Evolutionary conservation across 1,139 yeast species (phyloP).

Genomic region (Petasospora rhodanensis): DNA sequence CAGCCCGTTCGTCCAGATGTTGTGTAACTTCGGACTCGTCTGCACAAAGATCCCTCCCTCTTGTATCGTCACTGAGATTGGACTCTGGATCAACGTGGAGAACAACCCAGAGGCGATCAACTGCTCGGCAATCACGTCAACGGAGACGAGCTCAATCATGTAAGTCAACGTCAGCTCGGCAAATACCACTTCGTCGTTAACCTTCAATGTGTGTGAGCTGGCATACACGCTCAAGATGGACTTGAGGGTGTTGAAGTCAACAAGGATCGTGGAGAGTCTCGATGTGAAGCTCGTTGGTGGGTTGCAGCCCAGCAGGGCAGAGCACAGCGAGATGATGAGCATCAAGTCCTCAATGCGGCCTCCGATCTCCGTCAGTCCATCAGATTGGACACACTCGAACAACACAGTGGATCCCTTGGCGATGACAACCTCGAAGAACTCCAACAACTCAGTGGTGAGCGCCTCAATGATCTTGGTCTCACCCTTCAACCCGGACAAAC

Average conservation of each 20-base stretch:
- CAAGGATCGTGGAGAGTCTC: slow-evolving; percentile 49
- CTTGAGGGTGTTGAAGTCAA: slow-evolving; percentile 57
- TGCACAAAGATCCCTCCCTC: slow-evolving; percentile 58
- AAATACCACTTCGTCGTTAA: slow-evolving; percentile 60
- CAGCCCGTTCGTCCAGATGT: slow-evolving; percentile 79
- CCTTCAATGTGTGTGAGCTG: slow-evolving; percentile 57
- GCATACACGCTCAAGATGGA: slow-evolving; percentile 64
- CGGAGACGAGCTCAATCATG: slow-evolving; percentile 62
- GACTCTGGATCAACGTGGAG: slow-evolving; percentile 68
- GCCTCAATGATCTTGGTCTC: slow-evolving; percentile 41
- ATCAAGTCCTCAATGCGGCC: slow-evolving; percentile 60
- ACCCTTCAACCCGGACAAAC: slow-evolving; percentile 41
- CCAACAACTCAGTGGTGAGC: slow-evolving; percentile 47
- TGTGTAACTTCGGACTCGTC: slow-evolving; percentile 52
- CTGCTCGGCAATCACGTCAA: slow-evolving; percentile 61
- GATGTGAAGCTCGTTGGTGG: slow-evolving; percentile 46
- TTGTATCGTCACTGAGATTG: slow-evolving; percentile 63
- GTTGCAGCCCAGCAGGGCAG: slow-evolving; percentile 49
- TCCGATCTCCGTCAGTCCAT: slow-evolving; percentile 34
- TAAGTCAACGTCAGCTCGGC: slow-evolving; percentile 72
- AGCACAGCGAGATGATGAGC: slow-evolving; percentile 57
- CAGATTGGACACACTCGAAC: slow-evolving; percentile 54
- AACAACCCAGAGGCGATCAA: slow-evolving; percentile 64
- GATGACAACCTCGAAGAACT: slow-evolving; percentile 54
- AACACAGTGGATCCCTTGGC: slow-evolving; percentile 54